These are phyloP conservation scores for Cytospora schulzeri DNA, from an alignment of 2,329 filamentous ascomycete species.

Conservation along the genomic window DNA sequence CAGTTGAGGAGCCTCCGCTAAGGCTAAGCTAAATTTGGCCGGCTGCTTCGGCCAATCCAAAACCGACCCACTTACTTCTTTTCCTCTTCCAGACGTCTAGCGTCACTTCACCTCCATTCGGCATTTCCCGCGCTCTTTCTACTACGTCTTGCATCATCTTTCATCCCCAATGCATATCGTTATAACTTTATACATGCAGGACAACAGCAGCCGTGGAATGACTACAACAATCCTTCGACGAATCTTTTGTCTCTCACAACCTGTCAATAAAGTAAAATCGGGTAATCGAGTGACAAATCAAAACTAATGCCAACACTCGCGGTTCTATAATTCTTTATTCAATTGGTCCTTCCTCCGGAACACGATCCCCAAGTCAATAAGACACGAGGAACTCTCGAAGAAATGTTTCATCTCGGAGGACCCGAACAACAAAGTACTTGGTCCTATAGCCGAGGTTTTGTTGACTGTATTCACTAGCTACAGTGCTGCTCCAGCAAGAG, in stretches of 20 bases:
- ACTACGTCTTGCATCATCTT: neutral
- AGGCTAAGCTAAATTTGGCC: conserved; percentile 18
- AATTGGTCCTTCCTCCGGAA: neutral
- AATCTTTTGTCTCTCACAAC: too few species aligned
- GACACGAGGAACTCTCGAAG: neutral
- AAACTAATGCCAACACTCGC: neutral
- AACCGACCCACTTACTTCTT: conserved; percentile 2
- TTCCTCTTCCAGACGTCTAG: neutral
- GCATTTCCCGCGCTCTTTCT: neutral
- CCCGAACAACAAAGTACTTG: neutral
- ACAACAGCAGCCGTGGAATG: too few species aligned
- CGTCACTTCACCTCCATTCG: neutral
- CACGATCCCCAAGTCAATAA: neutral
- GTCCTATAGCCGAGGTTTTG: too few species aligned
- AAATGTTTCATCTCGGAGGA: neutral
- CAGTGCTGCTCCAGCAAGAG: neutral
- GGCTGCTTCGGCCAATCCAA: neutral
- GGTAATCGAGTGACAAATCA: too few species aligned
- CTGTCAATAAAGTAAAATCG: neutral
- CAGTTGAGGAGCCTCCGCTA: neutral
- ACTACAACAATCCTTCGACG: too few species aligned
- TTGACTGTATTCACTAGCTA: neutral
- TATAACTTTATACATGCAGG: too few species aligned
- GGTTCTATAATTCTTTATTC: neutral
- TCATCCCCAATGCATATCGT: neutral